Evolutionary conservation across 1,139 yeast genomes (phyloP).

Genomic region (Suhomyces chickasaworum): DNA sequence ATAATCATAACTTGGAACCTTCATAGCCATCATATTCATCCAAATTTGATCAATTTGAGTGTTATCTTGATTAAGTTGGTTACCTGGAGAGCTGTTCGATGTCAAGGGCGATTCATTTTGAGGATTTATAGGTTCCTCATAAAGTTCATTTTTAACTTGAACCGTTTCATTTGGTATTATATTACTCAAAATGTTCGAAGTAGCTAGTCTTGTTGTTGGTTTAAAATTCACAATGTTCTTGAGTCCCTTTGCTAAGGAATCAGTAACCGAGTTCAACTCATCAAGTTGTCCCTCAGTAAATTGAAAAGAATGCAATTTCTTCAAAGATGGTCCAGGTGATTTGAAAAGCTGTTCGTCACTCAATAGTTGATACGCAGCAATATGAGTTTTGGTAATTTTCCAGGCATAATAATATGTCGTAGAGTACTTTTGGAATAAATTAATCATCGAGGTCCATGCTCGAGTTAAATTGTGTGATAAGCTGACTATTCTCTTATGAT

Average conservation of each 20-base stretch:
- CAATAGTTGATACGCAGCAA: constrained; percentile 15
- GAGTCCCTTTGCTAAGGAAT: constrained; percentile 12
- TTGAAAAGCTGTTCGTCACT: constrained; percentile 15
- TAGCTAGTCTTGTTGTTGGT: not conserved
- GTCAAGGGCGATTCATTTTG: constrained; percentile 1
- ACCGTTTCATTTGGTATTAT: not conserved
- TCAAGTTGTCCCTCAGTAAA: constrained; percentile 19
- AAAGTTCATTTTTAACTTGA: not conserved
- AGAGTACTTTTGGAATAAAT: constrained; percentile 22
- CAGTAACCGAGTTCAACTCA: constrained; percentile 15
- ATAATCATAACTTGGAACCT: constrained; percentile 1
- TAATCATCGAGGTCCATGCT: constrained; percentile 10
- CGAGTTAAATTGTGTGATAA: constrained; percentile 6
- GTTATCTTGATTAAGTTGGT: constrained; percentile 7
- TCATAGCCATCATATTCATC: constrained; percentile 20
- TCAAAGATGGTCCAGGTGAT: constrained; percentile 13
- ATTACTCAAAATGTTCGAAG: not conserved
- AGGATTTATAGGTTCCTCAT: not conserved
- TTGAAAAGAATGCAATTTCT: constrained; percentile 18
- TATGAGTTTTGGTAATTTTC: constrained; percentile 49
- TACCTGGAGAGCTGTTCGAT: constrained; percentile 11
- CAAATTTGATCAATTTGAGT: constrained; percentile 22
- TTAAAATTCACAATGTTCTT: constrained; percentile 12
- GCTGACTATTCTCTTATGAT: constrained; percentile 14
- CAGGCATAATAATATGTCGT: constrained; percentile 56